These are phyloP conservation scores for Phoma herbarum DNA, from an alignment of 2,329 filamentous ascomycete genomes.

Conservation along the genomic window DNA sequence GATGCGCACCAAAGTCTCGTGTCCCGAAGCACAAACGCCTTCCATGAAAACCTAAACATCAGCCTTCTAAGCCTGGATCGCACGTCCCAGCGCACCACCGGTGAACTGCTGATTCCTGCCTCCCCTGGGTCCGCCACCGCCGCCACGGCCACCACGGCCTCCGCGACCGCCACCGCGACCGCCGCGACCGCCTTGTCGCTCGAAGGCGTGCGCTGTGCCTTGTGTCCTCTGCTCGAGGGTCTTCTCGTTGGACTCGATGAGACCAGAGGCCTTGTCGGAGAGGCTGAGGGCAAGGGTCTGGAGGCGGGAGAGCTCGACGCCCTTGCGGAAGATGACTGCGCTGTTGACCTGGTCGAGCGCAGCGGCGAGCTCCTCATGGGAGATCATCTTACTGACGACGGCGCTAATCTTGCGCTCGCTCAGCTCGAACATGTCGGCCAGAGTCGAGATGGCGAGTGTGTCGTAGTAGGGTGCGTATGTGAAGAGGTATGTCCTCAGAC, in stretches of 20 bases:
- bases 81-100: slow-evolving; percentile 75
- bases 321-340: slow-evolving; percentile 99
- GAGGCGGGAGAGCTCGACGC: slow-evolving; percentile 93
- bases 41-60: slow-evolving; percentile 24
- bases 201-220: slow-evolving; percentile 93
- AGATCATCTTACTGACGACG: slow-evolving; percentile 99
- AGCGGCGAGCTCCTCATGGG: slow-evolving; percentile 95
- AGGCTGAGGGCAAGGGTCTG: slow-evolving; percentile 94
- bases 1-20: slow-evolving; percentile 11
- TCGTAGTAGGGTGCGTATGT: slow-evolving; percentile 99
- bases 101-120: slow-evolving; percentile 82
- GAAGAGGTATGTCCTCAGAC: slow-evolving; percentile 97
- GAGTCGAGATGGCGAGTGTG: slow-evolving; percentile 84
- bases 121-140: slow-evolving; percentile 64
- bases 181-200: slow-evolving; percentile 84
- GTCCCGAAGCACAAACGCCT: slow-evolving; percentile 19
- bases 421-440: slow-evolving; percentile 95
- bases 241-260: slow-evolving; percentile 97
- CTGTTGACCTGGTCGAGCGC: slow-evolving; percentile 97
- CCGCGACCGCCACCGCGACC: slow-evolving; percentile 67
- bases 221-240: slow-evolving; percentile 97
- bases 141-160: slow-evolving; percentile 70
- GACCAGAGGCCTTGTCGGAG: slow-evolving; percentile 92
- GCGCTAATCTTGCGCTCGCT: slow-evolving; percentile 90
- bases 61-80: slow-evolving; percentile 56